Conservation (phyloP, 2,329 filamentous ascomycete species). For the Ophiostoma sp. region DNA sequence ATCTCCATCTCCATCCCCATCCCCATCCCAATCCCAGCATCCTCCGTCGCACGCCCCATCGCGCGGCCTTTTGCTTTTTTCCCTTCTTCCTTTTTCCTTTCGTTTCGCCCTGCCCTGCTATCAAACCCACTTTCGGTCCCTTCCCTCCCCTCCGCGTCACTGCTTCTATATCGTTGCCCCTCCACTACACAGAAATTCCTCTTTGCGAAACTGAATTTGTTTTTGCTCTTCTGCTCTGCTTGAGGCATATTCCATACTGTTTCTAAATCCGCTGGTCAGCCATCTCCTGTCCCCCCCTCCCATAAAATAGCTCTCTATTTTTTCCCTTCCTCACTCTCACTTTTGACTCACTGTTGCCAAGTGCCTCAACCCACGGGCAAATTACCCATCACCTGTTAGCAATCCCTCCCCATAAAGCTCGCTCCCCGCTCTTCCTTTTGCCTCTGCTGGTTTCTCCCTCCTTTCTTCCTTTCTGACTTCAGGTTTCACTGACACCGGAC, state of each 20-base stretch:
- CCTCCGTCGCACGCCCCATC: not conserved
- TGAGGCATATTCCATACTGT: slow-evolving; percentile 24
- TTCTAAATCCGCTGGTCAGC: not conserved
- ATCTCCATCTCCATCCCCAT: slow-evolving; percentile 7
- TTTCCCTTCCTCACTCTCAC: not conserved
- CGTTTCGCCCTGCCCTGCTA: not conserved
- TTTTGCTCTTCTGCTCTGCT: not conserved
- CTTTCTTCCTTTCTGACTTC: slow-evolving; percentile 14
- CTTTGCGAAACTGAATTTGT: slow-evolving; percentile 15
- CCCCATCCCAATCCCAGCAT: not conserved
- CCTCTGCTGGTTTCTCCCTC: not conserved
- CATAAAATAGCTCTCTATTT: slow-evolving; percentile 13
- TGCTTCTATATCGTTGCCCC: slow-evolving; percentile 23
- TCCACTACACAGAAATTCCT: slow-evolving; percentile 22
- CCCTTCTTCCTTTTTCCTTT: not conserved
- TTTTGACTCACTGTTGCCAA: slow-evolving; percentile 4
- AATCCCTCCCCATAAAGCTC: slow-evolving; percentile 17
- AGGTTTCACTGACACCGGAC: slow-evolving; percentile 20
- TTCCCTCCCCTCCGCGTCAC: slow-evolving; percentile 1
- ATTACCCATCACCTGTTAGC: slow-evolving; percentile 16
- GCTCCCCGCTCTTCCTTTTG: slow-evolving; percentile 10
- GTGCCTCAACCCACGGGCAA: slow-evolving; percentile 15
- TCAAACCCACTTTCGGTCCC: slow-evolving; percentile 8
- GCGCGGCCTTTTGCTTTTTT: not conserved
- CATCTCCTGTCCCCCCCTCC: not conserved